Conservation (phyloP, 768 basidiomycete genomes). For the Xerocomus brunneocitrinus region DNA sequence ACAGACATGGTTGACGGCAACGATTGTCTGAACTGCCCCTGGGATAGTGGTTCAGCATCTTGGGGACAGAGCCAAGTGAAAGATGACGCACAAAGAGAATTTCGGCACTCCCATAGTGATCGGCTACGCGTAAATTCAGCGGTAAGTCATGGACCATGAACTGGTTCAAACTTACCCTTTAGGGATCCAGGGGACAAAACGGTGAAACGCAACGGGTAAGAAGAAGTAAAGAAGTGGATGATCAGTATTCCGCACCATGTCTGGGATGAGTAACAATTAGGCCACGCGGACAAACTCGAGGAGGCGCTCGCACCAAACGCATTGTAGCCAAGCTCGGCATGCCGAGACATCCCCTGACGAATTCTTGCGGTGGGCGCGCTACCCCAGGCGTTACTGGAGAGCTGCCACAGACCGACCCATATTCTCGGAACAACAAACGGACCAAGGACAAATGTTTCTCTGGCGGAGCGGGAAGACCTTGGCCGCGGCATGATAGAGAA, state of each 20-base stretch:
- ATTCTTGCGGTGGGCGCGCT: constrained; percentile 63
- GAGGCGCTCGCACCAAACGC: constrained; percentile 37
- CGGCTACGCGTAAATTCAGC: constrained; percentile 44
- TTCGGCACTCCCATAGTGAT: constrained; percentile 84
- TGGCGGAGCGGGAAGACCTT: constrained; percentile 4
- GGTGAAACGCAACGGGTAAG: constrained; percentile 10
- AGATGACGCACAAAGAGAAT: constrained; percentile 61
- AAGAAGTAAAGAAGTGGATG: constrained; percentile 7
- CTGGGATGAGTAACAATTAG: constrained; percentile 28
- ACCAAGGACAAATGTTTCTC: constrained; percentile 54
- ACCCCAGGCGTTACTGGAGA: constrained; percentile 85
- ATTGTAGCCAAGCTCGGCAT: constrained; percentile 51
- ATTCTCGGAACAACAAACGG: constrained; percentile 56
- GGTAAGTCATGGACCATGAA: constrained; percentile 1
- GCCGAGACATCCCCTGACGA: constrained; percentile 60
- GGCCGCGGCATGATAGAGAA: constrained; percentile 20
- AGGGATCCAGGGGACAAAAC: constrained; percentile 4
- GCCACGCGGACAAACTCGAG: constrained; percentile 7
- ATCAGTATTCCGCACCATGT: constrained; percentile 47
- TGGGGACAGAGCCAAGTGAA: not conserved
- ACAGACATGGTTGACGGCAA: constrained; percentile 40
- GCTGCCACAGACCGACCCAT: constrained; percentile 81
- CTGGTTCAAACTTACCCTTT: constrained; percentile 23
- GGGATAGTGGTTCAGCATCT: constrained; percentile 7
- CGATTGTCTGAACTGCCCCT: constrained; percentile 67